Evolutionary conservation across 2,329 filamentous ascomycete species (phyloP).

Genomic region (Paecilomyces sp.): DNA sequence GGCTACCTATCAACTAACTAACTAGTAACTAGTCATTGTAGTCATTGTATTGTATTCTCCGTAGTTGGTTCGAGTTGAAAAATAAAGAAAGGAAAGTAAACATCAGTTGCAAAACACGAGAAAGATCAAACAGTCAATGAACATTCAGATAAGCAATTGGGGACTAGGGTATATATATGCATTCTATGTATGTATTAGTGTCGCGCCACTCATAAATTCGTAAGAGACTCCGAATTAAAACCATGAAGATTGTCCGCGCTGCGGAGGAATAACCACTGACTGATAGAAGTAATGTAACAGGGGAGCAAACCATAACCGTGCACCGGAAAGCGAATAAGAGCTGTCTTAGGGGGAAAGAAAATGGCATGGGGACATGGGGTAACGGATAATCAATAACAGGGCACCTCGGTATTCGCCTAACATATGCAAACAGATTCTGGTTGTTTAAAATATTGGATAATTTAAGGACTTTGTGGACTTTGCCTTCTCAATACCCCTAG

Average conservation of each 20-base stretch:
- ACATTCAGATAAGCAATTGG: not conserved
- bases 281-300: not conserved
- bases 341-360: too few relatives aligned
- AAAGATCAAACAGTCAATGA: not conserved
- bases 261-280: not conserved
- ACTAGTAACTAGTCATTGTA: too few relatives aligned
- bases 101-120: not conserved
- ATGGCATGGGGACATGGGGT: too few relatives aligned
- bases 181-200: not conserved
- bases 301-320: not conserved
- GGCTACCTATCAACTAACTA: too few relatives aligned
- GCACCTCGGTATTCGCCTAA: not conserved
- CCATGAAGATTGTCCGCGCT: not conserved
- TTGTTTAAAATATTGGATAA: not conserved
- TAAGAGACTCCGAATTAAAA: not conserved
- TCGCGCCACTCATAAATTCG: not conserved
- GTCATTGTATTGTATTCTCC: not conserved
- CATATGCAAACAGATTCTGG: not conserved
- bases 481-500: slow-evolving; percentile 43
- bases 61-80: not conserved
- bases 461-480: slow-evolving; percentile 7
- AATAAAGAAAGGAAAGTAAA: not conserved
- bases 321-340: not conserved
- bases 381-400: not conserved
- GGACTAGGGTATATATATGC: not conserved